These are phyloP conservation scores for Komagataea norvegica DNA, from an alignment of 1,139 yeast genomes.

Conservation along the genomic window DNA sequence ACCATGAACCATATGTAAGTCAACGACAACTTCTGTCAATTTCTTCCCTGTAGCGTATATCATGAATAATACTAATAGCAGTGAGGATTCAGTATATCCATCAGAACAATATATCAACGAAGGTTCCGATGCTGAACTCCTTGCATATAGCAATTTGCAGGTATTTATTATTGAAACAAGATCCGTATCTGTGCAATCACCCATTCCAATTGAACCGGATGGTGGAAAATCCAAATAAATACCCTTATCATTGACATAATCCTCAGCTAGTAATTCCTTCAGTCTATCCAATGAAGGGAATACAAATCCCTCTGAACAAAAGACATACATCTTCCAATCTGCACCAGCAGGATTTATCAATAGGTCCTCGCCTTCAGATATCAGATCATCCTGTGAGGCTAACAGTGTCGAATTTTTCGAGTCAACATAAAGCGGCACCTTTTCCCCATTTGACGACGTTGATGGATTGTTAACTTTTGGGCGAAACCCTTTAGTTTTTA, in stretches of 20 bases:
- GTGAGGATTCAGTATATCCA: conserved; percentile 88
- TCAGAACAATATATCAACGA: conserved; percentile 71
- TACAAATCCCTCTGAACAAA: conserved; percentile 51
- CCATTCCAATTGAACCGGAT: conserved; percentile 73
- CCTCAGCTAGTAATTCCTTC: conserved; percentile 33
- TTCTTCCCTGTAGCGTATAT: conserved; percentile 58
- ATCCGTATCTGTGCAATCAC: conserved; percentile 51
- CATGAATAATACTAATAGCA: conserved; percentile 63
- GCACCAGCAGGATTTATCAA: conserved; percentile 34
- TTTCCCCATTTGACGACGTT: conserved; percentile 1
- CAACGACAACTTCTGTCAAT: conserved; percentile 46
- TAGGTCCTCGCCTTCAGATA: conserved; percentile 23
- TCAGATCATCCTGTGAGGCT: conserved; percentile 21
- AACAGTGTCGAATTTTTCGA: conserved; percentile 48
- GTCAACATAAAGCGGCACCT: conserved; percentile 44
- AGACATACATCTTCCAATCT: conserved; percentile 39
- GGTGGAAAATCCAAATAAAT: conserved; percentile 68
- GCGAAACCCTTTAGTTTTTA: conserved; percentile 20
- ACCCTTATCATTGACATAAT: conserved; percentile 25
- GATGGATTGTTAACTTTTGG: conserved; percentile 2
- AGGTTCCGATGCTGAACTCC: conserved; percentile 28
- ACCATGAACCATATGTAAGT: conserved; percentile 56
- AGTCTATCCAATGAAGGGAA: conserved; percentile 46
- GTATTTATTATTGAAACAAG: conserved; percentile 55
- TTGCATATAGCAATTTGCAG: conserved; percentile 53